phyloP scores from a whole-genome alignment of 768 basidiomycete species.

The Collybia sordida region DNA sequence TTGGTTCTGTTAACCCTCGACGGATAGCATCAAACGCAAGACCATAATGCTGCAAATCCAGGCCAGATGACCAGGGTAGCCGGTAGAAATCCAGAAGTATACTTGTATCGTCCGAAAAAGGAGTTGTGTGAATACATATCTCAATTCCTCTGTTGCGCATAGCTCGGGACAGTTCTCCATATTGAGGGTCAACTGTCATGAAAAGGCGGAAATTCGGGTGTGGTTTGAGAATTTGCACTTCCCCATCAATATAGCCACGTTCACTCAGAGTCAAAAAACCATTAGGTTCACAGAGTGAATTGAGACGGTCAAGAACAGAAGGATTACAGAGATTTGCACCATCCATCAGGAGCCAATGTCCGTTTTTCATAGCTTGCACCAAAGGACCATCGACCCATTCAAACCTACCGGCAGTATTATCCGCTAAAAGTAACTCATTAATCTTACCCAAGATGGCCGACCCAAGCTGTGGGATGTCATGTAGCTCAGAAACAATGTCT shows the following conservation, averaged over 20 bases:
- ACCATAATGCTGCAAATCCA: slow-evolving; percentile 11
- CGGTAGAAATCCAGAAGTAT: slow-evolving; percentile 48
- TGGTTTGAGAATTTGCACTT: slow-evolving; percentile 71
- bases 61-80: slow-evolving; percentile 24
- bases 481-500: slow-evolving; percentile 12
- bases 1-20: slow-evolving; percentile 26
- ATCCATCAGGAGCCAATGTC: slow-evolving; percentile 89
- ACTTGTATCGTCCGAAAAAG: slow-evolving; percentile 42
- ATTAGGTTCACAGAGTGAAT: slow-evolving; percentile 89
- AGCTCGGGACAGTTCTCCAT: slow-evolving; percentile 93
- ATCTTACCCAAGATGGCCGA: slow-evolving; percentile 19
- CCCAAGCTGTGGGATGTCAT: neutral
- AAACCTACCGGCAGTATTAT: slow-evolving; percentile 55
- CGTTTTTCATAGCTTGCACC: slow-evolving; percentile 78
- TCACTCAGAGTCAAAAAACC: slow-evolving; percentile 87
- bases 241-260: slow-evolving; percentile 78
- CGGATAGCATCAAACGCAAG: slow-evolving; percentile 33
- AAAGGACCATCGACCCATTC: slow-evolving; percentile 97
- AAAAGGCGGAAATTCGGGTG: slow-evolving; percentile 90
- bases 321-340: slow-evolving; percentile 94
- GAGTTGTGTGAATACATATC: slow-evolving; percentile 48
- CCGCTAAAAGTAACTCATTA: slow-evolving; percentile 16
- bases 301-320: slow-evolving; percentile 94
- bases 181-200: slow-evolving; percentile 89
- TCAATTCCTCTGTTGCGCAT: slow-evolving; percentile 99